Evolutionary conservation across 441 rosid genomes (phyloP).

Genomic region (Erodium texanum): DNA sequence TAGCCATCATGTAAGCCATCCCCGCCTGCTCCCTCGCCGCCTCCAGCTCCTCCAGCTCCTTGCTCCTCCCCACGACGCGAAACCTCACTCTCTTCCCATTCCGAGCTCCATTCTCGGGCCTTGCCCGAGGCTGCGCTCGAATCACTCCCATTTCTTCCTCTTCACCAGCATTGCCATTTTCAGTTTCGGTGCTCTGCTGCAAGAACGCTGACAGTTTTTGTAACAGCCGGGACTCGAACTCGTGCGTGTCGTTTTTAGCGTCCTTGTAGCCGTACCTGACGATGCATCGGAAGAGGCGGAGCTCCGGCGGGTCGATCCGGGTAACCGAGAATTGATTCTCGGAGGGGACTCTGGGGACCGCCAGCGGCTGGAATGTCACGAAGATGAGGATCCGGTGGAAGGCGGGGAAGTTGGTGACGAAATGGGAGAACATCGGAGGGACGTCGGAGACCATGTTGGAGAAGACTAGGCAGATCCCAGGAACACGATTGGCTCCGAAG

Average conservation of each 20-base stretch:
- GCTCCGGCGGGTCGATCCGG: conserved; percentile 80
- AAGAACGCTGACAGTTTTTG: conserved; percentile 57
- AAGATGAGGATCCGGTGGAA: conserved; percentile 81
- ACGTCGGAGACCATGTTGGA: conserved; percentile 81
- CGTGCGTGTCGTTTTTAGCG: conserved; percentile 83
- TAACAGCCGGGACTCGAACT: conserved; percentile 46
- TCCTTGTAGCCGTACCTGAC: conserved; percentile 92
- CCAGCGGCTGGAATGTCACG: conserved; percentile 80
- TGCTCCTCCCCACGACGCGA: conserved; percentile 35
- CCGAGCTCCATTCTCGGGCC: conserved; percentile 16
- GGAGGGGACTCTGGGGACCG: conserved; percentile 75
- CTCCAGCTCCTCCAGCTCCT: conserved; percentile 58
- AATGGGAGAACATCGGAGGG: conserved; percentile 89
- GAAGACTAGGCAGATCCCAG: conserved; percentile 84
- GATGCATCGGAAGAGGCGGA: conserved; percentile 83
- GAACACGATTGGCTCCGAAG: conserved; percentile 82
- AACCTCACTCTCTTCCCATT: conserved; percentile 52
- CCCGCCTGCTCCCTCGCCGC: conserved; percentile 63
- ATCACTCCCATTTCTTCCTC: conserved; percentile 65
- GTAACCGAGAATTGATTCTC: conserved; percentile 81
- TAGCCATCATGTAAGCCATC: conserved; percentile 81
- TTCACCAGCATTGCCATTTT: conserved; percentile 1
- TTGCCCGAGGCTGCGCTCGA: conserved; percentile 50
- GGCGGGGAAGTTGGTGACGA: conserved; percentile 93
- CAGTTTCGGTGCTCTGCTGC: conserved; percentile 52